Evolutionary conservation across 2,329 filamentous ascomycete species (phyloP).

Genomic region (Fusarium secorum): DNA sequence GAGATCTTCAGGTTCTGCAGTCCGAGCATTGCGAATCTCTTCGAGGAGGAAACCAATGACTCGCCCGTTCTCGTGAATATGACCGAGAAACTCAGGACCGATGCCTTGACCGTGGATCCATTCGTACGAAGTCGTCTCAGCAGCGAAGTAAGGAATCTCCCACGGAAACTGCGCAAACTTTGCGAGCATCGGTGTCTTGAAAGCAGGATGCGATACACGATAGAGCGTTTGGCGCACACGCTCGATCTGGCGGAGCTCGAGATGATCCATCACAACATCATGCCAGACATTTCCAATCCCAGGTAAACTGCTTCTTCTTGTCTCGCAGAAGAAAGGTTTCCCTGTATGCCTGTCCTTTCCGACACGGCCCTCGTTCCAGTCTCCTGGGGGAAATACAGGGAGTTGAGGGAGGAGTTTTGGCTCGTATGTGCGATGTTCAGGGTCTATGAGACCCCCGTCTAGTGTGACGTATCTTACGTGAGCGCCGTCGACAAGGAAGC

Average conservation of each 20-base stretch:
- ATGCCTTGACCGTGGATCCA: constrained; percentile 42
- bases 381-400: constrained; percentile 48
- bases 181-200: constrained; percentile 34
- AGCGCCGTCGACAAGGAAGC: constrained; percentile 48
- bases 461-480: constrained; percentile 53
- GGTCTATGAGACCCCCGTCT: constrained; percentile 45
- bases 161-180: constrained; percentile 44
- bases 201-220: constrained; percentile 37
- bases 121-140: constrained; percentile 45
- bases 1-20: constrained; percentile 43
- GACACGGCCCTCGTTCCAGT: constrained; percentile 53
- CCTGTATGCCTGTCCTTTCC: constrained; percentile 37
- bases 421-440: constrained; percentile 46
- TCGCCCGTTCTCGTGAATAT: constrained; percentile 44
- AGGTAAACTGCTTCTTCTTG: constrained; percentile 39
- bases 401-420: constrained; percentile 46
- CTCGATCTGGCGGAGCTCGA: constrained; percentile 41
- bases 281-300: constrained; percentile 49
- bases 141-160: constrained; percentile 44
- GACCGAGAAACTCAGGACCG: constrained; percentile 44
- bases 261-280: constrained; percentile 44
- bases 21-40: constrained; percentile 35
- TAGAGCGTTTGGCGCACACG: constrained; percentile 43
- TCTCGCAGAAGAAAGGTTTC: constrained; percentile 41
- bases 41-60: constrained; percentile 44